These are phyloP conservation scores for Xanthoconium separans DNA, from an alignment of 1,284 basidiomycete species.

Conservation along the genomic window DNA sequence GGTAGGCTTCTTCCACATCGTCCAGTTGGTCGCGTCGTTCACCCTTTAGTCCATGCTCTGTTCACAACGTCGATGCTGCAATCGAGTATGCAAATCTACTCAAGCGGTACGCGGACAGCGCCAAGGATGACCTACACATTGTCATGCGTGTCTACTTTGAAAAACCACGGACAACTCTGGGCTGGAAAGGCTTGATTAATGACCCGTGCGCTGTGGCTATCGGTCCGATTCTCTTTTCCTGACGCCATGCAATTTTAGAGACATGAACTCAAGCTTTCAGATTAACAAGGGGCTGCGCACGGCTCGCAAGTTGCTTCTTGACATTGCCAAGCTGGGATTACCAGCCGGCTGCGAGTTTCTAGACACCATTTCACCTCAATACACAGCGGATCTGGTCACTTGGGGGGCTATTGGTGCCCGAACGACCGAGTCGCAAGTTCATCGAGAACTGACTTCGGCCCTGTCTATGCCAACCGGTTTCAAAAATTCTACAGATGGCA, in stretches of 20 bases:
- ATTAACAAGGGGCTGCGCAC: constrained; percentile 97
- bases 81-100: constrained; percentile 83
- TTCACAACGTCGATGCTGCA: constrained; percentile 85
- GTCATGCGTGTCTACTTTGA: constrained; percentile 98
- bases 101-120: constrained; percentile 75
- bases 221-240: background rate
- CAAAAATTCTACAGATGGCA: constrained; percentile 76
- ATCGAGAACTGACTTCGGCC: constrained; percentile 83
- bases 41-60: constrained; percentile 79
- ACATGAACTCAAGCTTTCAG: constrained; percentile 83
- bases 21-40: constrained; percentile 5
- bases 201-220: constrained; percentile 50
- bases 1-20: constrained; percentile 36
- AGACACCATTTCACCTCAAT: constrained; percentile 89
- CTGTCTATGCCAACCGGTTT: constrained; percentile 89
- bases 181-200: constrained; percentile 99
- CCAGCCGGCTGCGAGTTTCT: constrained; percentile 90
- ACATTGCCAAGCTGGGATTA: constrained; percentile 82
- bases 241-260: constrained; percentile 24
- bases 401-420: constrained; percentile 98
- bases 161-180: constrained; percentile 94
- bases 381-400: constrained; percentile 92
- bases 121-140: constrained; percentile 88
- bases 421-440: constrained; percentile 96
- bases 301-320: constrained; percentile 85